Evolutionary conservation across 257 asterid genomes (phyloP).

Genomic region (Scutellaria barbata): DNA sequence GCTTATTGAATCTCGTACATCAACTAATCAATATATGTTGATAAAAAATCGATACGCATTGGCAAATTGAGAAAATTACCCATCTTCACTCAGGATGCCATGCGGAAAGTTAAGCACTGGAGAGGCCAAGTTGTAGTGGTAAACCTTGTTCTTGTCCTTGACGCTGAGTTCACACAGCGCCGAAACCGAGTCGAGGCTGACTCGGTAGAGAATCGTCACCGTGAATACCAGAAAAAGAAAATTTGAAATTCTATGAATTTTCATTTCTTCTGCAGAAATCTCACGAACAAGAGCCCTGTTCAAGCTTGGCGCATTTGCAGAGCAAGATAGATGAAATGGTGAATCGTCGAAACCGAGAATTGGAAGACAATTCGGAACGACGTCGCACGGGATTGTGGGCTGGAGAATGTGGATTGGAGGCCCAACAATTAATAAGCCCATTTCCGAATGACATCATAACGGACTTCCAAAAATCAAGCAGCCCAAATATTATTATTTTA

Average conservation of each 20-base stretch:
- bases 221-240: constrained; percentile 38
- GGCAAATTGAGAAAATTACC: constrained; percentile 50
- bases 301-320: constrained; percentile 22
- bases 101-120: constrained; percentile 73
- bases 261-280: constrained; percentile 52
- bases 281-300: constrained; percentile 30
- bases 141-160: constrained; percentile 61
- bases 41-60: constrained; percentile 7
- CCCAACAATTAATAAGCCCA: constrained; percentile 22
- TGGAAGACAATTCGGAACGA: constrained; percentile 9
- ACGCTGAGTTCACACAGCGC: constrained; percentile 73
- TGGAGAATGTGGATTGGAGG: not conserved
- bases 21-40: constrained; percentile 17
- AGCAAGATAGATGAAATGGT: not conserved
- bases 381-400: not conserved
- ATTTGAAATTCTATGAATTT: constrained; percentile 28
- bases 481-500: not conserved
- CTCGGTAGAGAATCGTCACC: constrained; percentile 48
- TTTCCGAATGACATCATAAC: not conserved
- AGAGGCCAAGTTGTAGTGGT: constrained; percentile 65
- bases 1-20: constrained; percentile 14
- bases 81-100: constrained; percentile 96
- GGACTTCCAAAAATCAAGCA: not conserved
- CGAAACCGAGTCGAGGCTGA: constrained; percentile 48
- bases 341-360: constrained; percentile 43